Base-by-base conservation (phyloP, 1,284 basidiomycete genomes). In the Abortiporus biennis region DNA sequence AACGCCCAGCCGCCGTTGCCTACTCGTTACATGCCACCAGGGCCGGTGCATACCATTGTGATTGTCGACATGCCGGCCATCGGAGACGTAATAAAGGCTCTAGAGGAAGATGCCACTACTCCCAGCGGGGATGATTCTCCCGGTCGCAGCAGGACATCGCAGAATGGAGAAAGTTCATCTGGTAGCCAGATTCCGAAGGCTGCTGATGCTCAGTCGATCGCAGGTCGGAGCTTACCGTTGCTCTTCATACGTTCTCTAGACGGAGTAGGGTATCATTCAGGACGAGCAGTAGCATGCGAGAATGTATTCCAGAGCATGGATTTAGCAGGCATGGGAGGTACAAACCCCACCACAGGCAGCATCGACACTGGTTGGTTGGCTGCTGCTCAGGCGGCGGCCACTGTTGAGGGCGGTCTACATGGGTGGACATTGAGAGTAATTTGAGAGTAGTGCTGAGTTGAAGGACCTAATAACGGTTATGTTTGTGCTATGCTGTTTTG, bases 191-290 rank as follows among this genome's bases (percentile, higher is more conserved):
- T n/a, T n/a, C n/a, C n/a, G n/a, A 22, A 40, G 45, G 45, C 47
- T 12, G 44, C 48, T 3, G 49, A 49, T 38, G 45, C 45, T 30
- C 49, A 53, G 31, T 40, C 51, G 17, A 51, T 88, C 47, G 57
- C 72, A 16, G 76, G 88, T 17, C 71, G 78, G 44, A 78, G 72
- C 54, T 62, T 90, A 24, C 79, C 85, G 6, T 55, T 89, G 56
- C 57, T 90, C 43, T 82, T 89, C 60, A 82, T 90, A 52, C 75
- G 87, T 43, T 73, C 84, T 44, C 69, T 71, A 47, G 78, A 90
- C 59, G 87, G 87, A 17, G 77, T 89, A 20, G 86, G 86, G 3
- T 90, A 89, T 57, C 86, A 90, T 57, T 88, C 86, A 22, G 87
- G 87, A 31, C 75, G 86, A 45, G 86, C 86, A 48, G 81, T 92